phyloP scores from a whole-genome alignment of 208 protist genomes.

The Leishmania mexicana region DNA sequence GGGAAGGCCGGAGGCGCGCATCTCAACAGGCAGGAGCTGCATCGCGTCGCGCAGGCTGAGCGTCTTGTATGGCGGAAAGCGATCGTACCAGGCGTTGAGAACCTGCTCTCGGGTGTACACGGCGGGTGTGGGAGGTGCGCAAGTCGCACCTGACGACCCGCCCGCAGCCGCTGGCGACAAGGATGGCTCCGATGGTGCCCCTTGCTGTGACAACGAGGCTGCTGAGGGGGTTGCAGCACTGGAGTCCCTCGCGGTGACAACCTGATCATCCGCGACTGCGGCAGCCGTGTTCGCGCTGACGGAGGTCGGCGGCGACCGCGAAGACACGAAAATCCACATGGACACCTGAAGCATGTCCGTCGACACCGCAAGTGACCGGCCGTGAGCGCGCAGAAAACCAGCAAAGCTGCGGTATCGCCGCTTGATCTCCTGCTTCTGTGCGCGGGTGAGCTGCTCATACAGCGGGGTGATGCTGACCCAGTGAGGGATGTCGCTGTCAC shows the following conservation, averaged over 20 bases:
- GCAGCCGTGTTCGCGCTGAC: background rate
- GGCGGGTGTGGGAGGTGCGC: slow-evolving; percentile 10
- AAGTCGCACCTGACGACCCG: background rate
- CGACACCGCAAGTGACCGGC: slow-evolving; percentile 71
- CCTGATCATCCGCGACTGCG: background rate
- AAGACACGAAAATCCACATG: slow-evolving; percentile 61
- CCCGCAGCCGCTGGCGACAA: background rate
- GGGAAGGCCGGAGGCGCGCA: slow-evolving; percentile 46
- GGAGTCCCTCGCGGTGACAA: background rate
- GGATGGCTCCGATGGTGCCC: background rate
- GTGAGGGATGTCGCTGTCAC: slow-evolving; percentile 64
- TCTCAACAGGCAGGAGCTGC: slow-evolving; percentile 51
- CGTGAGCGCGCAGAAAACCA: slow-evolving; percentile 85
- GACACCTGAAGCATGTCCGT: slow-evolving; percentile 86
- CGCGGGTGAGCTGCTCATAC: slow-evolving; percentile 78
- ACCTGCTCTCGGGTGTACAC: slow-evolving; percentile 60
- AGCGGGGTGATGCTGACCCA: slow-evolving; percentile 84
- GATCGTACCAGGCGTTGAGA: slow-evolving; percentile 77
- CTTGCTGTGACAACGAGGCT: background rate
- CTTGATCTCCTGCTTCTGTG: slow-evolving; percentile 69
- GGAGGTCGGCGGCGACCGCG: slow-evolving; percentile 10
- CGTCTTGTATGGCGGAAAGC: slow-evolving; percentile 51
- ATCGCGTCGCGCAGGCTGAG: slow-evolving; percentile 64
- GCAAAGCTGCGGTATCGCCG: slow-evolving; percentile 73
- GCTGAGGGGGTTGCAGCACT: background rate